Base-by-base conservation (phyloP, 1,284 basidiomycete genomes). In the Filobasidium uniguttulatum region DNA sequence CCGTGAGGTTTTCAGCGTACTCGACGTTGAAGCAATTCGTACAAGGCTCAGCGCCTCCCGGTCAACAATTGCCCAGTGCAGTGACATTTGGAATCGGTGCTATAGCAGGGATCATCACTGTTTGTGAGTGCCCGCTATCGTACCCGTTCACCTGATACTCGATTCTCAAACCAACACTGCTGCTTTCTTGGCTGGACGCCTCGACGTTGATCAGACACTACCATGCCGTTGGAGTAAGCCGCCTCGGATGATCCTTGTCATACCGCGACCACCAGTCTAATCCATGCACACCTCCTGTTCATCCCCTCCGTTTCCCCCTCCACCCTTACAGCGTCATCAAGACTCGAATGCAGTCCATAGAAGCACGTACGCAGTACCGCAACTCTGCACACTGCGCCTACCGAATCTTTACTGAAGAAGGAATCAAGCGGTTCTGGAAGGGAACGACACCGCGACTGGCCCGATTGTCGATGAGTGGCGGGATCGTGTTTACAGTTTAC, bases 31-130 rank as follows among this genome's bases (percentile, higher is more conserved):
- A 94, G 70, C 85, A 91, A 65, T 79, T 90, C 56, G 86, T 90
- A 0, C 86, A 90, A 62, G 85, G 87, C 25, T 82, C 80, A 23
- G 76, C 81, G 3, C 75, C 84, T 20, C 80, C 89, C 0, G 90
- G 90, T 1, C 84, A 90, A 63, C 76, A 78, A 4, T 72, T 98
- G 10, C 93, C 93, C 0, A 81, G 75, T 45, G 80, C 83, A 28
- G 81, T 96, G 60, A 97, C 93, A 0, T 97, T 98, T 65, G 86
- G 80, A 0, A 91, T 98, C 49, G 93, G 94, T 36, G 88, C 85
- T 0, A 76, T 89, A 22, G 90, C 93, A 0, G 93, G 94, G 0
- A 73, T 96, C 31, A 88, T 96, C 10, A 98, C 93, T 0, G 93
- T 97, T 2, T 97, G 88, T 71, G 77, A 79, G 33, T 66, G 2